Base-by-base conservation (phyloP, 2,329 filamentous ascomycete species). In the Fusarium paranaense region DNA sequence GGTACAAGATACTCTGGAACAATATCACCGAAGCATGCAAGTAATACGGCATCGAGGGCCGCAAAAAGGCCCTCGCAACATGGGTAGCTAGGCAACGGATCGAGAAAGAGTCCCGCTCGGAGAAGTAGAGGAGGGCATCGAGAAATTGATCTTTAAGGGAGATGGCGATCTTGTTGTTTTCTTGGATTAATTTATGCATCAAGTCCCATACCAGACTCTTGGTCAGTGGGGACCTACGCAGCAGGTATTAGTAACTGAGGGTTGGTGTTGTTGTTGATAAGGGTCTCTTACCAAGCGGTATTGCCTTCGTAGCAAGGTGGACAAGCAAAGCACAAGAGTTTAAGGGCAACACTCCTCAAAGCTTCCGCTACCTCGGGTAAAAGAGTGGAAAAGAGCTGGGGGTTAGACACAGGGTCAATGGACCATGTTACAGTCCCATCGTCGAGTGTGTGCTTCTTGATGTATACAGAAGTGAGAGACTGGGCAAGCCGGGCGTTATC, bases 261-360 rank as follows among this genome's bases (percentile, higher is more conserved):
- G 11, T 42, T 14, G 14, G 14, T 13, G 20, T 9, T 18, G 7
- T 25, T 8, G n/a, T 6, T 30, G 14, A 16, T 30, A 11, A 32
- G 2, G 33, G 56, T 9, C 13, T 18, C 68, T 27, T 72, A 77
- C 78, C 78, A 80, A 20, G 62, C 30, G 0, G 62, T 67, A 27
- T 79, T 76, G 11, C 78, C 78, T 45, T 79, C 77, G 45, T 75
- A 79, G 56, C 77, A 79, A 13, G 75, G 77, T 2, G 78, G 78
- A 42, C 76, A 78, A 30, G 70, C 66, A 56, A 75, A 79, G 59
- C 77, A 79, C 0, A 79, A 11, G 1, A 79, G 30, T 8, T 71
- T 72, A 8, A 79, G 52, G 1, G 75, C 76, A 14, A 30, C 32
- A 9, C n/a, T 62, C 22, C 16, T 60, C 6, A 60, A 35, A n/a